Conservation (phyloP, 176 grass and related monocot genomes). For the Lolium perenne region DNA sequence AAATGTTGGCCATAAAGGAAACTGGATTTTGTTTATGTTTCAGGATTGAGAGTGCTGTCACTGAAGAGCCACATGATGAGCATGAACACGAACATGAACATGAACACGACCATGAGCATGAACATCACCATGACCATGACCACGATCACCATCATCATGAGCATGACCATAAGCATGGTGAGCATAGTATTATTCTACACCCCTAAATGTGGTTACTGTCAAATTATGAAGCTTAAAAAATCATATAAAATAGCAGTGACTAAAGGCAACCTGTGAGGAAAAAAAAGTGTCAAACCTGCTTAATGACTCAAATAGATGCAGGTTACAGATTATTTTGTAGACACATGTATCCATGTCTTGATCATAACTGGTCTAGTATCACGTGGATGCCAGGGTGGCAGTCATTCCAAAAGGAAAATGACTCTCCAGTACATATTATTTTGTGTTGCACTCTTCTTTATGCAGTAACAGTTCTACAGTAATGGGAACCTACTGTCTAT, state of each 20-base stretch:
- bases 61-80: slow-evolving; percentile 75
- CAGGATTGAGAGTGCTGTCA: slow-evolving; percentile 97
- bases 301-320: background rate
- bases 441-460: background rate
- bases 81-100: slow-evolving; percentile 6
- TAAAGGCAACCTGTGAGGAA: background rate
- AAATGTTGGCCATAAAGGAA: background rate
- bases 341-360: slow-evolving; percentile 1
- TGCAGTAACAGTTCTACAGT: background rate
- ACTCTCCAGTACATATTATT: background rate
- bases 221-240: background rate
- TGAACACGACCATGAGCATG: slow-evolving; percentile 36
- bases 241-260: background rate
- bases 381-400: background rate
- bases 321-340: background rate
- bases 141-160: slow-evolving; percentile 63
- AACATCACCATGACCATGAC: slow-evolving; percentile 54
- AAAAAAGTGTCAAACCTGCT: background rate
- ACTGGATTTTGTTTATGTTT: slow-evolving; percentile 30
- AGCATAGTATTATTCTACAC: slow-evolving; percentile 40
- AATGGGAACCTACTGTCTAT: background rate
- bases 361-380: background rate
- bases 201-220: slow-evolving; percentile 7
- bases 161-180: slow-evolving; percentile 85
- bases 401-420: background rate